Conservation (phyloP, 1,284 basidiomycete genomes). For the Peniophora sp. region DNA sequence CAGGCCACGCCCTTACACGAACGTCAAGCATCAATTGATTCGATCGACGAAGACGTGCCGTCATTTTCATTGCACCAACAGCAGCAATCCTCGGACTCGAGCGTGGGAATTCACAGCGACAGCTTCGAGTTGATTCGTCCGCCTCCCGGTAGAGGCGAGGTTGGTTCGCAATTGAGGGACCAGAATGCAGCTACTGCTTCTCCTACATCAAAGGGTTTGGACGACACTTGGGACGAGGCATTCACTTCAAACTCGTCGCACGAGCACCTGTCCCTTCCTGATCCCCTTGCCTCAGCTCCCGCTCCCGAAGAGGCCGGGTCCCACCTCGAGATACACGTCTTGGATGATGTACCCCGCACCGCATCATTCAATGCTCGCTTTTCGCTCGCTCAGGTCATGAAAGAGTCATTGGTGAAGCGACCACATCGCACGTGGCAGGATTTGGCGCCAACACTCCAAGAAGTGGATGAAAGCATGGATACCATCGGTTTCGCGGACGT, state of each 20-base stretch:
- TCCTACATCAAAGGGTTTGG: neutral
- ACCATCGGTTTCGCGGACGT: no score
- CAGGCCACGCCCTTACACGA: neutral
- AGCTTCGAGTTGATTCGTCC: neutral
- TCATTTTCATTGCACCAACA: neutral
- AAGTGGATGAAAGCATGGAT: no score
- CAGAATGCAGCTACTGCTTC: neutral
- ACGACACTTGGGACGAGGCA: neutral
- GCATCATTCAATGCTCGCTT: neutral
- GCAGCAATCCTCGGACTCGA: neutral
- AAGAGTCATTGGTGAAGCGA: neutral
- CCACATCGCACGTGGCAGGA: neutral
- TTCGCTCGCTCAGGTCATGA: conserved; percentile 3
- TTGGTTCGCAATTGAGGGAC: no score
- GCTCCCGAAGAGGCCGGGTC: neutral
- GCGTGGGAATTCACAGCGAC: neutral
- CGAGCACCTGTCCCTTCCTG: neutral
- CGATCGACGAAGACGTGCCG: neutral
- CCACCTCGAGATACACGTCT: neutral
- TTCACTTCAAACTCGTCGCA: neutral
- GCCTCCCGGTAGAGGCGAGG: neutral
- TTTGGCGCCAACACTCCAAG: neutral
- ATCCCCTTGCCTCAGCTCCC: neutral
- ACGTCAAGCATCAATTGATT: neutral
- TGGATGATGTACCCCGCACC: neutral